Evolutionary conservation across 257 asterid species (phyloP), one percentile per base, ranked within the genome.

Genomic region (Anisodus acutangulus): DNA sequence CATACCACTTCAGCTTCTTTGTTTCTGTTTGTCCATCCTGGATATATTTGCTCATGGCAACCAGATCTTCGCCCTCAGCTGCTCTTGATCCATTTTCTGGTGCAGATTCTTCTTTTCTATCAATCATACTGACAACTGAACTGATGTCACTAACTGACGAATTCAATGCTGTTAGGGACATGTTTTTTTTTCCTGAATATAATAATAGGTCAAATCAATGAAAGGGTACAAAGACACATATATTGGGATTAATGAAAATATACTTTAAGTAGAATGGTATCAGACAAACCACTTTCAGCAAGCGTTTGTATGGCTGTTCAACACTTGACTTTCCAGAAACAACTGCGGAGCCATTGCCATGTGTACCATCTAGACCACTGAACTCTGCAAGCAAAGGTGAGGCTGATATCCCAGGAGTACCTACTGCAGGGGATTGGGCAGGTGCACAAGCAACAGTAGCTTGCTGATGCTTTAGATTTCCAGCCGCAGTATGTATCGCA

Each of bases 81-180:
- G 96, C 96, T 84, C 97, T 92, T 41, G 97, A 93, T 72, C 97
- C 97, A 90, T 92, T 93, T 63, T 94, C 97, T 13, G 97, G 97
- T 84, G 97, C 97, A 85, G 96, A 93, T 84, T 97, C 96, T n/a
- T 96, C 95, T 71, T 91, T 91, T 88, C 95, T 90, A 88, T 93
- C 97, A 15, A 90, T 90, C 97, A 92, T 92, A 82, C 96, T 92
- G 88, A 92, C 92, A 82, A 92, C 96, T 16, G 97, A 92, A 84
- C 95, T 88, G 85, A 93, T 92, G 83, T 92, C 97, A 88, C 90
- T 93, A 63, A 93, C 89, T 63, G 97, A 84, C 84, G 97, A 91
- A 90, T 89, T 89, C 92, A 93, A 83, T 11, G 94, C 91, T 84
- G 87, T 88, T 82, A 92, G 87, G 63, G 96, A 88, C 91, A 91